Evolutionary conservation across 495 filamentous ascomycete species (phyloP), one percentile per base, ranked within the genome.

Genomic region (Lasiosphaeria hispida): DNA sequence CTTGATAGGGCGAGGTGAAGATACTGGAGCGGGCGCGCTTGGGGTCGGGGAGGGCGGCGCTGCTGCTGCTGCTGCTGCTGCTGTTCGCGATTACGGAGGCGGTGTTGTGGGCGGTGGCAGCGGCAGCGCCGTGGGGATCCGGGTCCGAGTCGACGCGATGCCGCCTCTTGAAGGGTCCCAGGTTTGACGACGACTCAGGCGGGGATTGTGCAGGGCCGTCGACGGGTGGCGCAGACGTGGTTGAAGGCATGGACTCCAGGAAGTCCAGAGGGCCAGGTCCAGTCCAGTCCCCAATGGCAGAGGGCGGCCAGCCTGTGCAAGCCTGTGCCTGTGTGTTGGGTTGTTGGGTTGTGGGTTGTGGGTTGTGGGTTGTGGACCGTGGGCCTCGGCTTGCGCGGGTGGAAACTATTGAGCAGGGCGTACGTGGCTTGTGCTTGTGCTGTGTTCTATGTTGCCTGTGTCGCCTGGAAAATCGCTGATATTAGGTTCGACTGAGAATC

Each of bases 1-100:
- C 9, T 40, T 17, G 58, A 50, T 35, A 44, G 57, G 51, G 18
- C 47, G 53, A 47, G 36, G 50, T 57, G 55, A 60, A 61, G 50
- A 52, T 53, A 53, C 51, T 63, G 57, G 69, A 65, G 34, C 70
- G 70, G 43, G 57, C 50, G 42, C 70, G 70, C 61, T 73, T 73
- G 42, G 59, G 56, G 41, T 63, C 50, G 17, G 63, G 57, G 10
- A 42, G 37, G 47, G 39, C 9, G 42, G 10, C 14, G 42, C 48
- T 10, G 33, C 48, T 23, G 36, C 36, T n/a, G 42, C 48, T 10
- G 33, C 48, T 23, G 36, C 36, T n/a, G 36, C 35, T 53, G 35
- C 9, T 48, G 23, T 14, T 48, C 23, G 43, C 23, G 23, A 30
- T 30, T 30, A 30, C 23, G 23, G 23, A 13, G 23, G 19, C 10